phyloP scores from a whole-genome alignment of 768 basidiomycete genomes.

The Leccinum incarnatum region DNA sequence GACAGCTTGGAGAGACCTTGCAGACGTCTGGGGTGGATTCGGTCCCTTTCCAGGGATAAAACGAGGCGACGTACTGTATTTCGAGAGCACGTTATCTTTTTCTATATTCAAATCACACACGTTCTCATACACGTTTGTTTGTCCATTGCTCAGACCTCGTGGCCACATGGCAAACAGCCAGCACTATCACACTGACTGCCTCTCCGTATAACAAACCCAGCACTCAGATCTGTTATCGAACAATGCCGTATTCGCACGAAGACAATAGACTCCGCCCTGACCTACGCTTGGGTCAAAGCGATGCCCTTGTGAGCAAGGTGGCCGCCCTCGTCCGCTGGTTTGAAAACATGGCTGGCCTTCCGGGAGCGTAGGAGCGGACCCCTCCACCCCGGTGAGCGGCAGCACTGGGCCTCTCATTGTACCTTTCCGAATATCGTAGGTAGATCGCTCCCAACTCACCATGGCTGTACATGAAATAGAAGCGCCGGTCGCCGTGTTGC shows the following conservation, averaged over 20 bases:
- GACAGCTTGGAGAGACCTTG: constrained; percentile 76
- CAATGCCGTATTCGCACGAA: constrained; percentile 61
- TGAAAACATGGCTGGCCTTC: constrained; percentile 65
- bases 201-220: constrained; percentile 64
- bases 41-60: constrained; percentile 45
- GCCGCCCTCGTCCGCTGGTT: constrained; percentile 69
- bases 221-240: constrained; percentile 73
- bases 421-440: constrained; percentile 6
- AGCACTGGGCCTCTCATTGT: constrained; percentile 7
- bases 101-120: constrained; percentile 9
- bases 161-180: constrained; percentile 42
- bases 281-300: constrained; percentile 65
- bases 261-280: constrained; percentile 69
- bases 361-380: constrained; percentile 11
- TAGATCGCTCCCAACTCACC: constrained; percentile 13
- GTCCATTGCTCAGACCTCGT: constrained; percentile 45
- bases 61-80: constrained; percentile 67
- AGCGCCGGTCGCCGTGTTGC: constrained; percentile 21
- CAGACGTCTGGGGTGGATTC: constrained; percentile 64
- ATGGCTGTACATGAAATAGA: constrained; percentile 28
- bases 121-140: constrained; percentile 19
- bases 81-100: constrained; percentile 55
- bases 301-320: constrained; percentile 66
- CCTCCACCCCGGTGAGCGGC: constrained; percentile 13
- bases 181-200: constrained; percentile 56